Conservation (phyloP, 441 rosid genomes). For the Croton setiger region DNA sequence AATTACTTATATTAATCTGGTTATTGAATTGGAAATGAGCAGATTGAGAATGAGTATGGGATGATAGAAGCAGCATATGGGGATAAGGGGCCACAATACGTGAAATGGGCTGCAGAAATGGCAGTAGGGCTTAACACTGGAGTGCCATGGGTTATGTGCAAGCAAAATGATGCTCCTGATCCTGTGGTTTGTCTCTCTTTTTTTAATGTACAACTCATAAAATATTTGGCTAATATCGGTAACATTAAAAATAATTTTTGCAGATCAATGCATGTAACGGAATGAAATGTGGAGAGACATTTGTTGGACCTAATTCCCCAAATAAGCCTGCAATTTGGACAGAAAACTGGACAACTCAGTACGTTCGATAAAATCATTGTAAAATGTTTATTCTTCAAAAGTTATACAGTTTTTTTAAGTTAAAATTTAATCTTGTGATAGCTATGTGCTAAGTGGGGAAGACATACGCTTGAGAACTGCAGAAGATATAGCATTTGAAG, state of each 20-base stretch:
- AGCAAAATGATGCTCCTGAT: conserved; percentile 80
- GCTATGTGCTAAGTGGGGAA: conserved; percentile 60
- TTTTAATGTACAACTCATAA: no score
- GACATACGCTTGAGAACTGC: conserved; percentile 45
- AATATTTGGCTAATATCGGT: no score
- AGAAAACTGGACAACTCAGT: conserved; percentile 90
- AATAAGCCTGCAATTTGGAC: conserved; percentile 90
- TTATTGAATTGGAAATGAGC: not conserved
- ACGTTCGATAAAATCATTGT: conserved; percentile 21
- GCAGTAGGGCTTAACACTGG: conserved; percentile 76
- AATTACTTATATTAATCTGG: no score
- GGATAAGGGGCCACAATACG: conserved; percentile 46
- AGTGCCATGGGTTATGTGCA: conserved; percentile 94
- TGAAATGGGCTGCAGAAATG: conserved; percentile 73
- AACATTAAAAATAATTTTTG: no score
- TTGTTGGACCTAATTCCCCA: conserved; percentile 72
- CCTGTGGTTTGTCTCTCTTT: conserved; percentile 58
- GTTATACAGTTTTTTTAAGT: no score
- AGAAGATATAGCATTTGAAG: conserved; percentile 74
- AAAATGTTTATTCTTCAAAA: no score
- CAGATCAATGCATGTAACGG: conserved; percentile 93
- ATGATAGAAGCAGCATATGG: conserved; percentile 45
- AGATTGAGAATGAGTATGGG: conserved; percentile 83
- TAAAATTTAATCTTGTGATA: conserved; percentile 7
- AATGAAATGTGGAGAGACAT: conserved; percentile 62